These are phyloP conservation scores for Kuraishia molischiana DNA, from an alignment of 805 yeast species.

Conservation along the genomic window DNA sequence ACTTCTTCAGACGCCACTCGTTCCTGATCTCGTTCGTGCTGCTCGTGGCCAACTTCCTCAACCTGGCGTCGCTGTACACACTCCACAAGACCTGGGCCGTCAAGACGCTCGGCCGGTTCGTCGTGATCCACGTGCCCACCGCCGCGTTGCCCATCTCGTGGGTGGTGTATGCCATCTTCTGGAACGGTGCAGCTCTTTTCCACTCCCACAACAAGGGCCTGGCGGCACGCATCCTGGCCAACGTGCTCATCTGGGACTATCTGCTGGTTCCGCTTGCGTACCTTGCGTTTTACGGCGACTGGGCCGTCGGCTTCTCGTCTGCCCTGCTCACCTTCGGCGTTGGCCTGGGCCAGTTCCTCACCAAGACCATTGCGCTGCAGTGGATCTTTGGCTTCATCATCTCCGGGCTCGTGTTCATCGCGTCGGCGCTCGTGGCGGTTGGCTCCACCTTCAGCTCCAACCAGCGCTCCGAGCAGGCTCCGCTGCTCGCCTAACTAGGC, in stretches of 20 bases:
- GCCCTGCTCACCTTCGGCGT: constrained; percentile 53
- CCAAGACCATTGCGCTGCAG: constrained; percentile 66
- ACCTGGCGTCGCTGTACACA: constrained; percentile 45
- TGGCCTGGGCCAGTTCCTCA: constrained; percentile 61
- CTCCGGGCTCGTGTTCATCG: constrained; percentile 43
- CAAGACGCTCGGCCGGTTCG: constrained; percentile 40
- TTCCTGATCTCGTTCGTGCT: constrained; percentile 52
- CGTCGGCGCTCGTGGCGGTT: constrained; percentile 36
- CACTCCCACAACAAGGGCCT: constrained; percentile 44
- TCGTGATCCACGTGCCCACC: constrained; percentile 53
- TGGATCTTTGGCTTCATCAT: constrained; percentile 78
- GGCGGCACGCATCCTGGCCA: constrained; percentile 60
- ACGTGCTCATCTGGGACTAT: constrained; percentile 71
- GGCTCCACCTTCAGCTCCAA: constrained; percentile 18
- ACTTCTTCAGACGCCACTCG: constrained; percentile 48
- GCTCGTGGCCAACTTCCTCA: constrained; percentile 47
- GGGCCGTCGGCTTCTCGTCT: constrained; percentile 55
- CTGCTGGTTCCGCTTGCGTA: constrained; percentile 52
- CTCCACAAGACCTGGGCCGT: constrained; percentile 50
- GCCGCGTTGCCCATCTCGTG: constrained; percentile 69
- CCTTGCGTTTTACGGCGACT: constrained; percentile 55
- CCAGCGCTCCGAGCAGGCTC: constrained; percentile 20
- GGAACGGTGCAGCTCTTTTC: constrained; percentile 78
- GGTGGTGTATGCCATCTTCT: constrained; percentile 64
- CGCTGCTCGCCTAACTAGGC: constrained; percentile 15